Conservation (phyloP, 371 early-diverging fungal species). For the Parasitella parasitica region DNA sequence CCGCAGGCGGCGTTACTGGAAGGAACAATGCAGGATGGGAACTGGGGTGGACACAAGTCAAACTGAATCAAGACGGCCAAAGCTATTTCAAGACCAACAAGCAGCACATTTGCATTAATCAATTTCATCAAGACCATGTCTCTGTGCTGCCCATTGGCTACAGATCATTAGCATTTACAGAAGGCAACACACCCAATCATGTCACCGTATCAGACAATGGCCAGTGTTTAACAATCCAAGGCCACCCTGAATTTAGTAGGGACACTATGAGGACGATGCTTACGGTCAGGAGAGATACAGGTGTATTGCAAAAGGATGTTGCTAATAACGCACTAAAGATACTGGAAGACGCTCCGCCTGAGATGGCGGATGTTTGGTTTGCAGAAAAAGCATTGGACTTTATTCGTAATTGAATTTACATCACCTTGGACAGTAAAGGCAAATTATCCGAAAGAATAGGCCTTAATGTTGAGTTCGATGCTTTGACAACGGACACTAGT, state of each 20-base stretch:
- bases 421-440: slow-evolving; percentile 25
- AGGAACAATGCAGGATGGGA: slow-evolving; percentile 69
- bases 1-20: slow-evolving; percentile 57
- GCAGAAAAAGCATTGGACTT: slow-evolving; percentile 22
- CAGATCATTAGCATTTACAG: slow-evolving; percentile 45
- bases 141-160: slow-evolving; percentile 53
- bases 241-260: slow-evolving; percentile 74
- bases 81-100: slow-evolving; percentile 34
- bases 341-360: not conserved
- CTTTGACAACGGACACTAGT: not conserved
- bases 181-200: slow-evolving; percentile 42
- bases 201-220: slow-evolving; percentile 53
- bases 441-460: not conserved
- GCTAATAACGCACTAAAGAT: slow-evolving; percentile 5
- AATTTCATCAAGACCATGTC: slow-evolving; percentile 76
- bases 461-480: not conserved
- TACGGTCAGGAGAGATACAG: slow-evolving; percentile 35
- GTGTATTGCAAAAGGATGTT: slow-evolving; percentile 40
- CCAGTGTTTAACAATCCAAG: slow-evolving; percentile 72
- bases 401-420: not conserved
- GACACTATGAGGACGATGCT: slow-evolving; percentile 51
- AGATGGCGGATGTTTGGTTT: slow-evolving; percentile 34
- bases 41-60: slow-evolving; percentile 42
- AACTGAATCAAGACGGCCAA: slow-evolving; percentile 41
- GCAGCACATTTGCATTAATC: slow-evolving; percentile 38